Base-by-base conservation (phyloP, 1,284 basidiomycete species). In the Anthracocystis walkeri region DNA sequence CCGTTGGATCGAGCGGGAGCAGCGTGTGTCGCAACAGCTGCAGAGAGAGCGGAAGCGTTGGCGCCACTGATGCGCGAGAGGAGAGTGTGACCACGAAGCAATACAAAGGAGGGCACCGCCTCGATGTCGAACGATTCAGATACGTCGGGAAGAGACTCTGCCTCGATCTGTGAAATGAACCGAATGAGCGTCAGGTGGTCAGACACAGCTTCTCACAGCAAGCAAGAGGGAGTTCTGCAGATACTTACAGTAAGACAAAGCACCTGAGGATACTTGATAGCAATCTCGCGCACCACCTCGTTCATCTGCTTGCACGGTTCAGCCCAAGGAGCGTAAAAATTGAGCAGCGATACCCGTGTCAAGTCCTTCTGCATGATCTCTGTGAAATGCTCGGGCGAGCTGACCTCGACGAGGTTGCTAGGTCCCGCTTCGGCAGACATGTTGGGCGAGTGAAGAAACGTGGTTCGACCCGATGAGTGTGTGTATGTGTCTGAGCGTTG, bases 41-140 rank as follows among this genome's bases (percentile, higher is more conserved):
- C 84, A 0, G 90, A 90, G 50, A 99, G 89, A 0, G 88, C 88
- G 6, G 87, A 78, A 12, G 92, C 91, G 84, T 98, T 94, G 20
- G 92, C 93, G 21, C 97, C 96, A 14, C 89, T 88, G 81, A 97
- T 90, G 53, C 92, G 90, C 2, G 88, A 90, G 5, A 99, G 90
- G 2, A 98, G 90, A 0, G 91, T 91, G 86, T 99, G 96, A 1
- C 96, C 97, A 6, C 91, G 89, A 29, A 99, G 90, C 58, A 99
- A 86, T 57, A 98, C 86, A 80, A 95, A 92, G 1, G 91, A 88
- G 0, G 97, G 96, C 4, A 99, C 96, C 8, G 93, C 90, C 82
- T 95, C 91, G 63, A 99, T 90, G 31, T 95, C 92, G 80, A 99
- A 99, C 7, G 93, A 94, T 84, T 97, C 95, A 5, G 94, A 89